A percentile compares a stretch with the other conserved stretches of the same genome.
Conservation (phyloP, 2,329 filamentous ascomycete species). For the Westerdykella aurantiaca region DNA sequence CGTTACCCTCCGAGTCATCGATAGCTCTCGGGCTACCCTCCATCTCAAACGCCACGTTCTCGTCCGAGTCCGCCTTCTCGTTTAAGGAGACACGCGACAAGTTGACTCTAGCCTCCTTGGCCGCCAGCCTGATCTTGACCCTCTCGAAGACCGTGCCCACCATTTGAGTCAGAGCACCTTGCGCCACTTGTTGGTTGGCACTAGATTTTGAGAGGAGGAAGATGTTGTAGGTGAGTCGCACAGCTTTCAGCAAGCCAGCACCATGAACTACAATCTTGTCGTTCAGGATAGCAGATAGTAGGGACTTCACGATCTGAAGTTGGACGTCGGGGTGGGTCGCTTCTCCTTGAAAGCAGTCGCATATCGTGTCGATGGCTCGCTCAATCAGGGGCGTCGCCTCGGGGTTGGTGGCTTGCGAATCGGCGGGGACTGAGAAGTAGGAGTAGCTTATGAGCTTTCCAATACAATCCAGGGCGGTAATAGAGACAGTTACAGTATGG, state of each 20-base stretch:
- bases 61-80: conserved; percentile 28
- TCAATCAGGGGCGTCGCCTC: conserved; percentile 74
- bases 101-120: conserved; percentile 73
- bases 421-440: conserved; percentile 75
- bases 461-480: conserved; percentile 91
- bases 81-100: conserved; percentile 42
- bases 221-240: conserved; percentile 98
- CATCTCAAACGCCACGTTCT: conserved; percentile 19
- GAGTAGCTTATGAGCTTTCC: conserved; percentile 98
- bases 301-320: conserved; percentile 95
- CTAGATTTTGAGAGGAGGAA: conserved; percentile 92
- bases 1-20: conserved; percentile 25
- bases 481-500: conserved; percentile 76
- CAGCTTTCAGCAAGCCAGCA: conserved; percentile 89
- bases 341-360: conserved; percentile 97
- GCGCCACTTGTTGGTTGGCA: conserved; percentile 92
- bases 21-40: conserved; percentile 19
- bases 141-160: conserved; percentile 96
- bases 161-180: conserved; percentile 97
- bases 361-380: conserved; percentile 96
- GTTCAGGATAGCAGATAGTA: conserved; percentile 90
- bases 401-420: conserved; percentile 30
- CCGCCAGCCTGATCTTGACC: conserved; percentile 76
- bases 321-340: conserved; percentile 88
- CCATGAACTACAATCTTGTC: conserved; percentile 99